Evolutionary conservation across 306 rosid genomes (phyloP), one percentile per base, ranked within the genome.

Genomic region (Sphenostylis stenocarpa): DNA sequence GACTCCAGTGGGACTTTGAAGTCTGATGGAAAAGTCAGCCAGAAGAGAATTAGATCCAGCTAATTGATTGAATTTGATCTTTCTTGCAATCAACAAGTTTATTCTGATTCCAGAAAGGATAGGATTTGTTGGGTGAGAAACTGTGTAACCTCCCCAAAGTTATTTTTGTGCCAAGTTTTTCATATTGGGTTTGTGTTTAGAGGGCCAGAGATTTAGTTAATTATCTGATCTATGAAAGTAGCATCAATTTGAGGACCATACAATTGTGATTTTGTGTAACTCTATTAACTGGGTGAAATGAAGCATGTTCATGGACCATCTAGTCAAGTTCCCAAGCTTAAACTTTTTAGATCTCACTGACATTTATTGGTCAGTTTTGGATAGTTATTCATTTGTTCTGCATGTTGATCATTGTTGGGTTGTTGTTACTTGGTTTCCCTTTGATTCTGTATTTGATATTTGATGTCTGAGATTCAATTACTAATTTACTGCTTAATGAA

Each of bases 11-110:
- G 93, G 23, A 92, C 90, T 62, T 79, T 88, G 20, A 90, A 84
- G 72, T 92, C 96, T 1, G 91, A 90, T 84, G 96, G 96, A 65
- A 92, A 90, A 85, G 70, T 88, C 63, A 81, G 79, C 65, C 93
- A 88, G 87, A 90, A 88, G 93, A 88, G 96, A 83, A 77, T 88
- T 84, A 88, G 96, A 84, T 88, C 85, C 51, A 80, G 92, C 83
- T 92, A 70, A 89, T 77, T 19, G 57, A 73, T 80, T 80, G 34
- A 52, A 45, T 72, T 43, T 58, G 77, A 71, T 58, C 29, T 67
- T 82, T 84, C 78, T 39, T 82, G 49, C 41, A 67, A 57, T 73
- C 73, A 74, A 67, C 16, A 77, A 21, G 43, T 57, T 55, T 51
- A 31, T 70, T 74, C 57, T 69, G 69, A 48, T 77, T 24, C 16